Evolutionary conservation across 23 red algal genomes (phyloP).

Genomic region (Gracilaria gracilis): DNA sequence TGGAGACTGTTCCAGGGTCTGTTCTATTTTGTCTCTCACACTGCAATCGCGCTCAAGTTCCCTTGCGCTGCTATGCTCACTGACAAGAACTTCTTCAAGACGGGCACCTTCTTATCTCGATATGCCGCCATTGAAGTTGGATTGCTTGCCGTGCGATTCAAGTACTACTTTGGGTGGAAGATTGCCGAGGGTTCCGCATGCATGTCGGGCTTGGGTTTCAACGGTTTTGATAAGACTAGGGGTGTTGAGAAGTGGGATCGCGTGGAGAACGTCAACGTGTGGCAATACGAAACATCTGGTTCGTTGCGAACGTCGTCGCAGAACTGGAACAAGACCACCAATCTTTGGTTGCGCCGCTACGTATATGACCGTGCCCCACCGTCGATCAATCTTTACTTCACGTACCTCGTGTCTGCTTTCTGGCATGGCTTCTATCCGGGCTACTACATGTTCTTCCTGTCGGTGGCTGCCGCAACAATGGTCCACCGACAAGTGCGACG

Average conservation of each 20-base stretch:
- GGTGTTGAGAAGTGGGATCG: conserved; percentile 78
- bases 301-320: conserved; percentile 80
- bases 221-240: conserved; percentile 76
- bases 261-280: conserved; percentile 87
- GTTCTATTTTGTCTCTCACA: conserved; percentile 76
- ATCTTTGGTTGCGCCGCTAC: conserved; percentile 94
- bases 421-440: conserved; percentile 99
- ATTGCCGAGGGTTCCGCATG: conserved; percentile 94
- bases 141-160: conserved; percentile 87
- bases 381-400: conserved; percentile 90
- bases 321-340: conserved; percentile 99
- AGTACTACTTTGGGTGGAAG: conserved; percentile 99
- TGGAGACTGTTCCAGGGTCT: conserved; percentile 72
- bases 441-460: conserved; percentile 99
- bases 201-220: conserved; percentile 89
- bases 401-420: conserved; percentile 94
- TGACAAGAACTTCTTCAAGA: conserved; percentile 59
- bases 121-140: conserved; percentile 82
- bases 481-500: conserved; percentile 87
- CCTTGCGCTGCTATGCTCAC: conserved; percentile 62
- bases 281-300: conserved; percentile 86
- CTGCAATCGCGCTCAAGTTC: conserved; percentile 53
- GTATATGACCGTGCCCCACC: conserved; percentile 90
- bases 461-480: conserved; percentile 73
- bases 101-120: conserved; percentile 59